These are phyloP conservation scores for Atkinsonella texensis DNA, from an alignment of 2,329 filamentous ascomycete genomes.

Conservation along the genomic window DNA sequence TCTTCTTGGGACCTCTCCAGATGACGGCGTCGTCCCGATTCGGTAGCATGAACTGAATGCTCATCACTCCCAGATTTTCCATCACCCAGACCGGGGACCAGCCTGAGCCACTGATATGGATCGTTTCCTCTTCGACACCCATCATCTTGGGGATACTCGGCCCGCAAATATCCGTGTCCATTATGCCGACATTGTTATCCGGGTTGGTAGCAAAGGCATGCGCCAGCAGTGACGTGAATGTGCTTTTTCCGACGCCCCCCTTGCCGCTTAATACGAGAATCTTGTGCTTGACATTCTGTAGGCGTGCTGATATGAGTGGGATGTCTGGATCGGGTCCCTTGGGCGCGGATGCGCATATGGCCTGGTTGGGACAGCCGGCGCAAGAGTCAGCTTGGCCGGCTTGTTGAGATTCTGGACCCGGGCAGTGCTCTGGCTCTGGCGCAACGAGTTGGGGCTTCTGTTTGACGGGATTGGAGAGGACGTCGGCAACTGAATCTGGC, in stretches of 20 bases:
- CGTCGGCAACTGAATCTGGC: conserved; percentile 51
- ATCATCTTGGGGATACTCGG: conserved; percentile 98
- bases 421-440: conserved; percentile 93
- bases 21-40: conserved; percentile 91
- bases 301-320: conserved; percentile 70
- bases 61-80: conserved; percentile 93
- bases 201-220: conserved; percentile 81
- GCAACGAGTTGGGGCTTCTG: conserved; percentile 76
- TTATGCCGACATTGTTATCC: conserved; percentile 72
- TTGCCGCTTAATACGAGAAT: conserved; percentile 89
- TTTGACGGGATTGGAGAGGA: conserved; percentile 65
- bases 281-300: conserved; percentile 77
- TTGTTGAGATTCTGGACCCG: conserved; percentile 69
- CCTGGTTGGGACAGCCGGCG: conserved; percentile 89
- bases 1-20: conserved; percentile 97
- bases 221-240: conserved; percentile 77
- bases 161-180: conserved; percentile 97
- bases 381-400: conserved; percentile 70
- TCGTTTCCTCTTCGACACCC: conserved; percentile 86
- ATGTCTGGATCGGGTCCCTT: conserved; percentile 96
- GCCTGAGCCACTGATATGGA: conserved; percentile 77
- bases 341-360: conserved; percentile 84
- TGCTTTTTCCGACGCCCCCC: conserved; percentile 93
- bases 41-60: conserved; percentile 95
- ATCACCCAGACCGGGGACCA: conserved; percentile 95